Percentiles rank a stretch among this genome's conserved stretches.
Evolutionary conservation across 2,329 filamentous ascomycete genomes (phyloP).

Genomic region (Talaromyces marneffei): DNA sequence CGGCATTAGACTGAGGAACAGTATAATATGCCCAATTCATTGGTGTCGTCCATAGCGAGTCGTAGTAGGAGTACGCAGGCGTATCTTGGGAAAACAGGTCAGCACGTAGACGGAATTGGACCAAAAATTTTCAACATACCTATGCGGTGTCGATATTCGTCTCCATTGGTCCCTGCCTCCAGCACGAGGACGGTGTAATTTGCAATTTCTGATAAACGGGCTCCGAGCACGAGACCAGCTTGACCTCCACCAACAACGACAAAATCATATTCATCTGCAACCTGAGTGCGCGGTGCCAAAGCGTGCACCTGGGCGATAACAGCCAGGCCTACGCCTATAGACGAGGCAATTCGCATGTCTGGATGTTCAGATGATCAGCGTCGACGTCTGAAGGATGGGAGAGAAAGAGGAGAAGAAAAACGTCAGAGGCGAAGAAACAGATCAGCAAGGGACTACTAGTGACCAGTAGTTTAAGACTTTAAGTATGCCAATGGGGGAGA

Average conservation of each 20-base stretch:
- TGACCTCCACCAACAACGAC: constrained; percentile 52
- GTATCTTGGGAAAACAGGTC: constrained; percentile 23
- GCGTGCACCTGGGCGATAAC: constrained; percentile 19
- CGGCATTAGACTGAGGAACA: constrained; percentile 24
- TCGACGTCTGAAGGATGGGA: not conserved
- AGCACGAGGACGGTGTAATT: constrained; percentile 32
- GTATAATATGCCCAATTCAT: constrained; percentile 32
- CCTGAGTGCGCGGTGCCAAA: constrained; percentile 23
- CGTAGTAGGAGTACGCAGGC: constrained; percentile 29
- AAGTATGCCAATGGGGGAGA: not conserved
- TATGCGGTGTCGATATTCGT: constrained; percentile 30
- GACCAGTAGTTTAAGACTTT: no score
- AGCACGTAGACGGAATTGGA: not conserved
- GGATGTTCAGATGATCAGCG: not conserved
- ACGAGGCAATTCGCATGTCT: constrained; percentile 6
- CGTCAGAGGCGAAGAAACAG: not conserved
- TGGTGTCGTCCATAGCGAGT: constrained; percentile 32
- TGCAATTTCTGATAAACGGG: constrained; percentile 39
- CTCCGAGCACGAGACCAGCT: constrained; percentile 46
- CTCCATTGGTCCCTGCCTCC: constrained; percentile 28
- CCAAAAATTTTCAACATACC: constrained; percentile 17
- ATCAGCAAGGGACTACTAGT: not conserved
- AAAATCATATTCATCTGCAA: constrained; percentile 27
- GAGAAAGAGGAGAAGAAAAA: not conserved
- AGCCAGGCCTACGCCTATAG: constrained; percentile 17